Conservation (phyloP, 2,329 filamentous ascomycete genomes). For the Penicillium hesseltinei region DNA sequence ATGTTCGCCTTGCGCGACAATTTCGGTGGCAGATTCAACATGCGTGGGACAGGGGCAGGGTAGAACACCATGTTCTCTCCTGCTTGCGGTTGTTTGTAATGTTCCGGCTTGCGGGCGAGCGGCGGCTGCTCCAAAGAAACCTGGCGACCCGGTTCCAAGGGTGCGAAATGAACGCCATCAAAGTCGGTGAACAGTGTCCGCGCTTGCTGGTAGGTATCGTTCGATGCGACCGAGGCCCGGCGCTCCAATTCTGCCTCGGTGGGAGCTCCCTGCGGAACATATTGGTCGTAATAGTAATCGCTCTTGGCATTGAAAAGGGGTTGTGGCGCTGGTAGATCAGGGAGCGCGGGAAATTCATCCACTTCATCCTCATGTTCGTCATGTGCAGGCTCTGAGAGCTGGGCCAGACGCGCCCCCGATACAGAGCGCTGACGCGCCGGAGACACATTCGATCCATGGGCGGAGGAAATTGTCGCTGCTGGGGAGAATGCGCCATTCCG, state of each 20-base stretch:
- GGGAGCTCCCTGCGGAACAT: conserved; percentile 11
- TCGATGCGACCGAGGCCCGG: conserved; percentile 43
- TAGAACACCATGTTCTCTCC: conserved; percentile 89
- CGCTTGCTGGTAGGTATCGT: conserved; percentile 48
- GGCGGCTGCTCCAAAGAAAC: conserved; percentile 42
- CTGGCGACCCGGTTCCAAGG: conserved; percentile 28
- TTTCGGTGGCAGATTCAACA: conserved; percentile 88
- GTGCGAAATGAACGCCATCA: conserved; percentile 49
- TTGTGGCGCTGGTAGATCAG: conserved; percentile 13
- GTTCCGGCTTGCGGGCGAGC: conserved; percentile 39
- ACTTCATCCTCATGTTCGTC: conserved; percentile 30
- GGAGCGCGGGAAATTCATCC: conserved; percentile 14
- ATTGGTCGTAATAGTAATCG: conserved; percentile 19
- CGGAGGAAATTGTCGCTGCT: conserved; percentile 36
- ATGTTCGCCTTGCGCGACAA: conserved; percentile 70
- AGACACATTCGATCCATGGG: conserved; percentile 44
- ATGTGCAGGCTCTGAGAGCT: conserved; percentile 42
- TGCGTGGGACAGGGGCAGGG: conserved; percentile 87
- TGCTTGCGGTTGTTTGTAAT: conserved; percentile 48
- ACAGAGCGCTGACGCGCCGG: conserved; percentile 37
- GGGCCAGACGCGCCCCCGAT: conserved; percentile 40
- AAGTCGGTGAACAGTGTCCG: conserved; percentile 48
- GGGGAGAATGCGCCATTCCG: conserved; percentile 45
- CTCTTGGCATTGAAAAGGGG: conserved; percentile 12
- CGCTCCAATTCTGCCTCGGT: conserved; percentile 27